Base-by-base conservation (phyloP, 1,284 basidiomycete genomes). In the Pisolithus thermaeus region DNA sequence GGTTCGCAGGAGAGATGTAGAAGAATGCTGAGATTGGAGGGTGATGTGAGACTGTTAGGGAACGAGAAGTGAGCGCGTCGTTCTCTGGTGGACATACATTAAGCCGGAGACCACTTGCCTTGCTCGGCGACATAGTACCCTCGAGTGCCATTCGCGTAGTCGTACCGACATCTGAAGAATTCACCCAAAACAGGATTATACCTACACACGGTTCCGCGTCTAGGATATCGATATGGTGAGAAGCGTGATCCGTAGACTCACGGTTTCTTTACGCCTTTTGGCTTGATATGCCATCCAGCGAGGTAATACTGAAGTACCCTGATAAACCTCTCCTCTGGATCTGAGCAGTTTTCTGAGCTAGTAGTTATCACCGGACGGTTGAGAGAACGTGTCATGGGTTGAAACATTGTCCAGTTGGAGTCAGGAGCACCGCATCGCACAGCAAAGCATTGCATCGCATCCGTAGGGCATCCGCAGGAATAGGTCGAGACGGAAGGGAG, bases 271-370 rank as follows among this genome's bases (percentile, higher is more conserved):
- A 99, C 97, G 50, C 96, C 96, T 71, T 94, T 97, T 39, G 96
- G 95, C 73, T 99, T 98, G 74, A 98, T 97, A 71, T 99, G 97
- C 96, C 96, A 99, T 42, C 96, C 96, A n/a, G 92, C 90, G 42
- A 98, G 84, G 67, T 98, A 99, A 70, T 97, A 98, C 52, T 91
- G 87, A 47, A 97, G 78, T 4, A 98, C 91, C 52, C 87, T 81
- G 57, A 97, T 77, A 70, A 98, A 98, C 37, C 97, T 79, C 65
- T 97, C 92, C 67, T 97, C 89, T 35, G 92, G 82, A 61, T 92
- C 84, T 41, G 81, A 76, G 61, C 82, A 81, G 32, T 80, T 68
- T 62, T 91, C 88, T 46, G 88, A 89, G 48, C 90, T 90, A 62
- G 50, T 52, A 32, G 8, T 30, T 43, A 16, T 12, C 14, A 43